Percentiles rank a stretch among this genome's conserved stretches.
These are phyloP conservation scores for Colletotrichum sp. DNA, from an alignment of 2,329 filamentous ascomycete genomes.

Conservation along the genomic window DNA sequence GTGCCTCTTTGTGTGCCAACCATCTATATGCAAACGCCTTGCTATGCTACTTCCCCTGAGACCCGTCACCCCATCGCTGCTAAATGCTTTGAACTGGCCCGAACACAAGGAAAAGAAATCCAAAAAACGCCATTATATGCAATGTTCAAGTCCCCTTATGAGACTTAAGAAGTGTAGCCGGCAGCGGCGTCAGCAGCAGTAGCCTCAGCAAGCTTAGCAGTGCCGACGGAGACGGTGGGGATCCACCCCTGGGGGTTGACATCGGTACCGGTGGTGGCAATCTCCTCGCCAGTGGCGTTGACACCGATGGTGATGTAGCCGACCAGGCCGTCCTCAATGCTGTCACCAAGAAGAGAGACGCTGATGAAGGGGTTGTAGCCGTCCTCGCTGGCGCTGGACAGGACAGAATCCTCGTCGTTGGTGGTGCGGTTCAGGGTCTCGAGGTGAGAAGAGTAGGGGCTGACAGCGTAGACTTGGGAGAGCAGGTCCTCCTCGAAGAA, in stretches of 20 bases:
- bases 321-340: conserved; percentile 46
- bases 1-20: background rate
- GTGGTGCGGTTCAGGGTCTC: background rate
- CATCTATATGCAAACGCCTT: background rate
- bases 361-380: conserved; percentile 54
- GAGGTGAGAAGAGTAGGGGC: background rate
- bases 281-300: conserved; percentile 22
- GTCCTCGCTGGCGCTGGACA: conserved; percentile 47
- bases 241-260: background rate
- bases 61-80: background rate
- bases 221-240: background rate
- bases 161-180: background rate
- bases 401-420: conserved; percentile 40
- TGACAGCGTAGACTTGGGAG: background rate
- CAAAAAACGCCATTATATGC: background rate
- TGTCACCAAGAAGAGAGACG: conserved; percentile 55
- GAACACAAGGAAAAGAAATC: background rate
- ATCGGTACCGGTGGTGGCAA: background rate
- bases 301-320: conserved; percentile 51
- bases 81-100: background rate
- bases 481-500: background rate
- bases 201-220: background rate
- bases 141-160: background rate
- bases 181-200: background rate
- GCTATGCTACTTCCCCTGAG: background rate